phyloP scores from a whole-genome alignment of 163 green algal species.

The Dunaliella salina region DNA sequence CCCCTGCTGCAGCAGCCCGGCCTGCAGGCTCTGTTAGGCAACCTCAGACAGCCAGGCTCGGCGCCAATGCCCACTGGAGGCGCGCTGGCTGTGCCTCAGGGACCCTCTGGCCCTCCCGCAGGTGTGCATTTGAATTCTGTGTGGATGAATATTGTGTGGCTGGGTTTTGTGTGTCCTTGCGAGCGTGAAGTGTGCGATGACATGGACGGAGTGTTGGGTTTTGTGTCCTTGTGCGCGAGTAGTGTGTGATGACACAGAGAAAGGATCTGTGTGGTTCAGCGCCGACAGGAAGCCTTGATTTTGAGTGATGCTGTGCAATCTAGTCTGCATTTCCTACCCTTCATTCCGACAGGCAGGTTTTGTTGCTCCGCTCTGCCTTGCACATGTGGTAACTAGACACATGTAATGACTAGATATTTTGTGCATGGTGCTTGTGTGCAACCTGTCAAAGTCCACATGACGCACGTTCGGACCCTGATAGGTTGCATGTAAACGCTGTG shows the following conservation, averaged over 20 bases:
- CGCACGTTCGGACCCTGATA: too few relatives aligned
- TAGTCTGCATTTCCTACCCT: too few relatives aligned
- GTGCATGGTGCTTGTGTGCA: too few relatives aligned
- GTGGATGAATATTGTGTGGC: background rate
- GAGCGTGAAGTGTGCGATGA: background rate
- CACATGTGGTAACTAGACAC: too few relatives aligned
- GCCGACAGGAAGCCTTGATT: too few relatives aligned
- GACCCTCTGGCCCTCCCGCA: background rate
- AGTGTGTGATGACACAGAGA: too few relatives aligned
- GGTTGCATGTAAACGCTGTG: too few relatives aligned
- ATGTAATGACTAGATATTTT: too few relatives aligned
- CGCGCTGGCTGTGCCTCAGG: background rate
- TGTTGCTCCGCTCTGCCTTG: too few relatives aligned
- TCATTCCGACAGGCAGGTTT: too few relatives aligned
- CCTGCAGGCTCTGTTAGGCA: background rate
- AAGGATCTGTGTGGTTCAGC: background rate
- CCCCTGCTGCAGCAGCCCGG: background rate
- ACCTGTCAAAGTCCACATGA: too few relatives aligned
- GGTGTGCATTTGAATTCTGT: background rate
- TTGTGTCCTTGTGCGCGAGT: background rate
- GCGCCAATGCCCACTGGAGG: background rate
- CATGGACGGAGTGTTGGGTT: background rate
- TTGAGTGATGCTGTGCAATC: too few relatives aligned
- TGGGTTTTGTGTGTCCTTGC: background rate
- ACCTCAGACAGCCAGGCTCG: background rate